These are phyloP conservation scores for Trametes maxima DNA, from an alignment of 768 basidiomycete genomes.

Conservation along the genomic window DNA sequence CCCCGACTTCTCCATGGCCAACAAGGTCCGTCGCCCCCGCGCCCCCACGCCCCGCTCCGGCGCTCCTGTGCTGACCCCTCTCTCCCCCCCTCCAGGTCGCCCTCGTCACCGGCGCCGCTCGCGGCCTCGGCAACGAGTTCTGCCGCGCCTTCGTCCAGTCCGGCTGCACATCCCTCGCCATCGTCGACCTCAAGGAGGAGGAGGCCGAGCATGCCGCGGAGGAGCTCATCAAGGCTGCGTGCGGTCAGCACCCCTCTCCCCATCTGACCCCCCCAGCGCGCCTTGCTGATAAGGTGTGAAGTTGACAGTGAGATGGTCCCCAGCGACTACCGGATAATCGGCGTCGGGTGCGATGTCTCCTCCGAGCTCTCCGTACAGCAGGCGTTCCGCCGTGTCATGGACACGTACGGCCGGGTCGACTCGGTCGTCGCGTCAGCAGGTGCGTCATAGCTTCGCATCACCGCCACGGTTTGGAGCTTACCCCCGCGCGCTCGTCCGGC, in stretches of 20 bases:
- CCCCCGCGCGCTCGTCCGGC: conserved; percentile 3
- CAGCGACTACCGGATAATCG: conserved; percentile 66
- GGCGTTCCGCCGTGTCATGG: conserved; percentile 64
- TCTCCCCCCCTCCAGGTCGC: conserved; percentile 59
- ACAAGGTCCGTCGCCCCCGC: conserved; percentile 52
- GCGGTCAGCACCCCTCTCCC: conserved; percentile 39
- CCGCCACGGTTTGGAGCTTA: neutral
- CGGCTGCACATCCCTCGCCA: conserved; percentile 77
- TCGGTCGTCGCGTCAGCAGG: conserved; percentile 90
- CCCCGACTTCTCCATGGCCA: conserved; percentile 76
- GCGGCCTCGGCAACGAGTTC: conserved; percentile 89
- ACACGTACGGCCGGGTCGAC: conserved; percentile 74
- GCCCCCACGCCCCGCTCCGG: neutral
- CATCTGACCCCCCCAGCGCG: conserved; percentile 10
- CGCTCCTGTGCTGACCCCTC: conserved; percentile 12
- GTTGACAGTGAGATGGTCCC: conserved; percentile 56
- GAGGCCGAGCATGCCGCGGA: conserved; percentile 70
- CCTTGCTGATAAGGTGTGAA: conserved; percentile 40
- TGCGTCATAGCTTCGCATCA: conserved; percentile 33
- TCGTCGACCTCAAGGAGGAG: conserved; percentile 77
- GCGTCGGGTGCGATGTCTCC: conserved; percentile 86
- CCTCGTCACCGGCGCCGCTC: conserved; percentile 90
- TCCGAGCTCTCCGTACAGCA: conserved; percentile 77
- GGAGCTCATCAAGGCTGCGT: conserved; percentile 62
- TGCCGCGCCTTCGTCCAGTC: conserved; percentile 88